phyloP scores from a whole-genome alignment of 371 early-diverging fungal species.

The Funneliformis caledonium region DNA sequence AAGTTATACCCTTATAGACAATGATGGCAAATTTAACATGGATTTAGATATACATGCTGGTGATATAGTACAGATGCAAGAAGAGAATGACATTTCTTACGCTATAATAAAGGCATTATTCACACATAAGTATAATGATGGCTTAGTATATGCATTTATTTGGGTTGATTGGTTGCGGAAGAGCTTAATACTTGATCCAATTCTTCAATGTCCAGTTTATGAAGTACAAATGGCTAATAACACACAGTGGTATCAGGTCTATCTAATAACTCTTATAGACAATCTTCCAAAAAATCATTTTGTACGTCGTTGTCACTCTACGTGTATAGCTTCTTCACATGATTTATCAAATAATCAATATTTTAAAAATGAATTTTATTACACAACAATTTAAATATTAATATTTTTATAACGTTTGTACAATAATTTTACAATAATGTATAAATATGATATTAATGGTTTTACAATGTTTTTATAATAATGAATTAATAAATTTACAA shows the following conservation, averaged over 20 bases:
- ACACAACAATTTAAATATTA: background rate
- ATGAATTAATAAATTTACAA: too few species aligned
- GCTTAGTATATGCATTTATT: slow-evolving; percentile 7
- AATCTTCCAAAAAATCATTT: background rate
- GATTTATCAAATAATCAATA: background rate
- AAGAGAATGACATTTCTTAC: background rate
- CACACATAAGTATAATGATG: slow-evolving; percentile 8
- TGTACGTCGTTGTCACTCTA: background rate
- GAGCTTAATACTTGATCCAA: background rate
- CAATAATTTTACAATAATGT: background rate
- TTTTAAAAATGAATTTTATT: slow-evolving; percentile 9
- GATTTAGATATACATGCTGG: background rate
- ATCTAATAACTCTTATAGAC: background rate
- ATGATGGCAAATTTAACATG: background rate
- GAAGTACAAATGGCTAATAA: background rate
- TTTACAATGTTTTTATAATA: background rate
- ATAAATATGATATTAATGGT: background rate
- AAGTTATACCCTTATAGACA: background rate
- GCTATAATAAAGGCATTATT: background rate
- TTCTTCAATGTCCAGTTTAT: too few species aligned
- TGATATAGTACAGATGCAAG: slow-evolving; percentile 12
- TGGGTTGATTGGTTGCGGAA: background rate
- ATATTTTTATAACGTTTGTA: background rate
- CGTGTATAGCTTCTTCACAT: background rate
- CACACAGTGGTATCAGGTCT: background rate